Conservation (phyloP, 2,329 filamentous ascomycete genomes). For the Lachnellula occidentalis region DNA sequence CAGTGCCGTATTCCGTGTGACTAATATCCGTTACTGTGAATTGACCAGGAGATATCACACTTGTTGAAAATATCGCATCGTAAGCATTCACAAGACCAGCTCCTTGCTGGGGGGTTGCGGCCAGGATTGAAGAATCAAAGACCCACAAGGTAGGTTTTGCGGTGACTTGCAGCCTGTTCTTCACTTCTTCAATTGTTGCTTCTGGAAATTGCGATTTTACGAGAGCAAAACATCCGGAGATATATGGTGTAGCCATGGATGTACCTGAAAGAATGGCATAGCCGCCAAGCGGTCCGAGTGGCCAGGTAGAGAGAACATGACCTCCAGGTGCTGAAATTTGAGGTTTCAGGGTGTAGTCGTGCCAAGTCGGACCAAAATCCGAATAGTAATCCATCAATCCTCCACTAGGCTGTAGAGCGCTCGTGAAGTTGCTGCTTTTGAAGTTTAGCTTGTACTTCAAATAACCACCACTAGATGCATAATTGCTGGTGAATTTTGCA, state of each 20-base stretch:
- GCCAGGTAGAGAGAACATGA: constrained; percentile 33
- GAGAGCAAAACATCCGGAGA: constrained; percentile 32
- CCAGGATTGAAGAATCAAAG: constrained; percentile 26
- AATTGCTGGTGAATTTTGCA: constrained; percentile 9
- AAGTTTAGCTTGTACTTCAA: constrained; percentile 12
- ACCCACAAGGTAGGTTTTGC: constrained; percentile 26
- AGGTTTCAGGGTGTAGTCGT: constrained; percentile 12
- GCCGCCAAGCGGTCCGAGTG: constrained; percentile 26
- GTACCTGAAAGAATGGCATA: constrained; percentile 34
- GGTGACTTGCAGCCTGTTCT: constrained; percentile 29
- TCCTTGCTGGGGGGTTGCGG: constrained; percentile 32
- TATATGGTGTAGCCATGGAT: constrained; percentile 35
- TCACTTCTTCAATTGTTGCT: constrained; percentile 26
- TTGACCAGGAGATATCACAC: constrained; percentile 21
- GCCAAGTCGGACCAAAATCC: constrained; percentile 16
- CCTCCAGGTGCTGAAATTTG: constrained; percentile 32
- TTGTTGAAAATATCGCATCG: constrained; percentile 26
- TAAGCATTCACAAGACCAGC: constrained; percentile 32
- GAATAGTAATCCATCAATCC: constrained; percentile 19
- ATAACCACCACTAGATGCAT: constrained; percentile 11
- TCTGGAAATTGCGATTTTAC: constrained; percentile 31
- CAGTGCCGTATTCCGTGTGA: constrained; percentile 7
- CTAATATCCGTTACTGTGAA: constrained; percentile 16
- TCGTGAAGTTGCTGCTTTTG: constrained; percentile 2
- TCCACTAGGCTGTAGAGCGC: constrained; percentile 7